These are phyloP conservation scores for Cucurbita argyrosperma DNA, from an alignment of 306 rosid genomes.

Conservation along the genomic window DNA sequence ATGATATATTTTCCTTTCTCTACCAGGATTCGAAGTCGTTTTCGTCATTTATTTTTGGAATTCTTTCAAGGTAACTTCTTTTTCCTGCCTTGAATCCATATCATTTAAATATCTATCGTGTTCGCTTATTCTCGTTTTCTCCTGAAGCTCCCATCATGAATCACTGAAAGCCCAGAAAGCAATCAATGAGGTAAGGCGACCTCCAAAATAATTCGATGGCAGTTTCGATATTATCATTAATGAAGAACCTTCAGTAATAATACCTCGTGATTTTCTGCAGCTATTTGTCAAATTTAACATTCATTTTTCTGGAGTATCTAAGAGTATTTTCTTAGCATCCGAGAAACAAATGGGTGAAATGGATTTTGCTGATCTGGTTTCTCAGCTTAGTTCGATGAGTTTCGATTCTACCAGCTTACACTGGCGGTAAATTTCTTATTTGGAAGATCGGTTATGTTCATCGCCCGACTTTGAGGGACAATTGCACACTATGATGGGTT, in stretches of 20 bases:
- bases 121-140: conserved; percentile 12
- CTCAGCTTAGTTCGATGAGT: conserved; percentile 85
- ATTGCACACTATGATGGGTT: not conserved
- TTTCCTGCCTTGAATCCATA: not conserved
- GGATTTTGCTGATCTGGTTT: conserved; percentile 62
- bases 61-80: conserved; percentile 72
- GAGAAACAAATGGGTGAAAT: conserved; percentile 36
- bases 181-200: conserved; percentile 70
- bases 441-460: not conserved
- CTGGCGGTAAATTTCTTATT: conserved; percentile 57
- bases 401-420: conserved; percentile 88
- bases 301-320: conserved; percentile 92
- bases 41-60: conserved; percentile 67
- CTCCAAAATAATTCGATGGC: conserved; percentile 6
- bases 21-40: conserved; percentile 66
- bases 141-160: conserved; percentile 90
- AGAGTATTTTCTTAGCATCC: conserved; percentile 55
- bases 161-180: conserved; percentile 94
- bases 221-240: conserved; percentile 1
- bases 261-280: conserved; percentile 38
- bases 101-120: conserved; percentile 6
- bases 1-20: conserved; percentile 23
- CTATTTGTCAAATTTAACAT: conserved; percentile 97
- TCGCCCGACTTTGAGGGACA: not conserved
- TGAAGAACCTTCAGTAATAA: conserved; percentile 8